These are phyloP conservation scores for Acer yangbiense DNA, from an alignment of 345 rosid genomes.

Conservation along the genomic window DNA sequence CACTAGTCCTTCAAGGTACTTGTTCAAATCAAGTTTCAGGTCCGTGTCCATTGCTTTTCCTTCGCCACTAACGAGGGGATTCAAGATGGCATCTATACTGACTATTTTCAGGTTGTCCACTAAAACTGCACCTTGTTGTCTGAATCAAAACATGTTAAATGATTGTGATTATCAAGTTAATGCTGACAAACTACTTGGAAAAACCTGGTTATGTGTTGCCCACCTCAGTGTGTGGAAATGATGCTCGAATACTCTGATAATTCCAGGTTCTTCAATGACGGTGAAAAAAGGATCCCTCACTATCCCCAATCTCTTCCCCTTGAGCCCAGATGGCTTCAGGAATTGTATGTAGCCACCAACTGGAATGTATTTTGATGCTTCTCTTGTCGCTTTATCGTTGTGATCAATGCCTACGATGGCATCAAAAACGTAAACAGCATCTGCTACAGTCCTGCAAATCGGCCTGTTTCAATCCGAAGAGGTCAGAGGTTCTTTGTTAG, in stretches of 20 bases:
- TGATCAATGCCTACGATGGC: conserved; percentile 58
- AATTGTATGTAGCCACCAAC: conserved; percentile 44
- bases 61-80: conserved; percentile 17
- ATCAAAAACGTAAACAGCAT: conserved; percentile 65
- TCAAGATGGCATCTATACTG: conserved; percentile 2
- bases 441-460: conserved; percentile 58
- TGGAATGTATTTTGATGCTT: conserved; percentile 51
- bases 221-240: conserved; percentile 42
- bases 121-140: conserved; percentile 38
- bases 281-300: conserved; percentile 28
- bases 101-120: conserved; percentile 33
- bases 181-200: not conserved
- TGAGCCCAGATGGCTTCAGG: conserved; percentile 31
- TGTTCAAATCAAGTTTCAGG: conserved; percentile 37
- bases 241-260: conserved; percentile 18
- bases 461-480: conserved; percentile 39
- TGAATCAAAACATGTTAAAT: not conserved
- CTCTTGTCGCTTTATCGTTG: conserved; percentile 41
- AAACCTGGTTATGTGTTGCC: not conserved
- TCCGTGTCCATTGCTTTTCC: conserved; percentile 18
- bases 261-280: conserved; percentile 9
- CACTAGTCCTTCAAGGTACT: conserved; percentile 33
- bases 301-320: conserved; percentile 42
- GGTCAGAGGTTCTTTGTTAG: not conserved
- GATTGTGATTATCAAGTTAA: not conserved